Evolutionary conservation across 495 filamentous ascomycete genomes (phyloP).

Genomic region (Amniculicola lignicola): DNA sequence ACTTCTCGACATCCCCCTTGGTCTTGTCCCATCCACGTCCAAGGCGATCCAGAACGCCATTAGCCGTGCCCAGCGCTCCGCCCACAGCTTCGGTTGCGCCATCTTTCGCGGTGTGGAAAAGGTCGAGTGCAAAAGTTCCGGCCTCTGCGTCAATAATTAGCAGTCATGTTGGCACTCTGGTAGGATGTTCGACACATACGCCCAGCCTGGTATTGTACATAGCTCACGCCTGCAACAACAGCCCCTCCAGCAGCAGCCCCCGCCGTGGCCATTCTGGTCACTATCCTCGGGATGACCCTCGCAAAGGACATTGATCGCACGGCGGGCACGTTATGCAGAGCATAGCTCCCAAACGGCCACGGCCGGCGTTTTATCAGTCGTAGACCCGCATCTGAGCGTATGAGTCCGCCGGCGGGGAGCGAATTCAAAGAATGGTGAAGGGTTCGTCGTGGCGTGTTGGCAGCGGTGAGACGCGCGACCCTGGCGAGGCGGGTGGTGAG

Average conservation of each 20-base stretch:
- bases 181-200: conserved; percentile 59
- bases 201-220: conserved; percentile 93
- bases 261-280: conserved; percentile 78
- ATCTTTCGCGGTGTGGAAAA: conserved; percentile 69
- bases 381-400: conserved; percentile 61
- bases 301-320: conserved; percentile 84
- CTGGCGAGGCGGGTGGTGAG: conserved; percentile 69
- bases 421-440: conserved; percentile 53
- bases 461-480: conserved; percentile 54
- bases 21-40: conserved; percentile 76
- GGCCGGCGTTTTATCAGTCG: conserved; percentile 58
- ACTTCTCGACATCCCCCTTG: conserved; percentile 56
- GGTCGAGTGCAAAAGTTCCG: conserved; percentile 79
- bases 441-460: conserved; percentile 62
- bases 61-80: conserved; percentile 64
- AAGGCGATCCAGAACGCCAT: conserved; percentile 72
- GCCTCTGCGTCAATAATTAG: conserved; percentile 63
- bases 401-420: conserved; percentile 61
- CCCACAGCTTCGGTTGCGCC: conserved; percentile 63
- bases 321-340: conserved; percentile 79
- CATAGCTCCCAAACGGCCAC: conserved; percentile 72
- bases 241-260: conserved; percentile 90
- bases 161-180: neutral
- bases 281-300: conserved; percentile 80
- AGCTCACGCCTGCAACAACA: conserved; percentile 80